Percentiles rank a stretch among this genome's conserved stretches.
These are phyloP conservation scores for Lophium mytilinum DNA, from an alignment of 495 filamentous ascomycete species.

Conservation along the genomic window DNA sequence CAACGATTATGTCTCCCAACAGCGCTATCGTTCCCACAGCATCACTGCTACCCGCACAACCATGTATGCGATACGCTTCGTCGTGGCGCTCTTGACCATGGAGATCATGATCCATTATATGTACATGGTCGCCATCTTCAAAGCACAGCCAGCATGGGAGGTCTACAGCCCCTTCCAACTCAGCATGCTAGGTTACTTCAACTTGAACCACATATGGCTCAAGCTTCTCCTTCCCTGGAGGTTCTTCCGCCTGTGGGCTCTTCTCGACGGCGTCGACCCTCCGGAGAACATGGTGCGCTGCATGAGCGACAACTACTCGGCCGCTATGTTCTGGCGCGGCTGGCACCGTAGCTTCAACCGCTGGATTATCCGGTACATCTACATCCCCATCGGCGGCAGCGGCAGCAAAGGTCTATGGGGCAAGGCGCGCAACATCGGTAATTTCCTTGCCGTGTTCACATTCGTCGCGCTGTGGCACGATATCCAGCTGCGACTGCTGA, in stretches of 20 bases:
- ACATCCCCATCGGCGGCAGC: conserved; percentile 78
- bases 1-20: conserved; percentile 94
- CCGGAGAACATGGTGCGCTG: conserved; percentile 98
- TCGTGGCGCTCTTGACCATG: conserved; percentile 76
- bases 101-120: conserved; percentile 89
- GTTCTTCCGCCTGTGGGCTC: conserved; percentile 91
- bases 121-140: conserved; percentile 88
- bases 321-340: conserved; percentile 86
- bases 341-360: conserved; percentile 95
- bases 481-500: conserved; percentile 81
- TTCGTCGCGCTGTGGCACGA: conserved; percentile 99
- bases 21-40: conserved; percentile 59
- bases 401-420: conserved; percentile 31
- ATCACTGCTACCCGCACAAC: conserved; percentile 59
- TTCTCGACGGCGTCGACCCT: conserved; percentile 84
- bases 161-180: conserved; percentile 83
- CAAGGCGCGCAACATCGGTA: conserved; percentile 48
- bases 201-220: conserved; percentile 95
- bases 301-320: conserved; percentile 89
- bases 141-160: conserved; percentile 68
- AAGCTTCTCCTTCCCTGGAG: conserved; percentile 96
- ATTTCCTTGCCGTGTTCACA: conserved; percentile 82
- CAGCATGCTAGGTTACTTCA: conserved; percentile 89
- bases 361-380: conserved; percentile 92
- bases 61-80: conserved; percentile 78